These are phyloP conservation scores for Colletotrichum magnum DNA, from an alignment of 2,329 filamentous ascomycete species.

Conservation along the genomic window DNA sequence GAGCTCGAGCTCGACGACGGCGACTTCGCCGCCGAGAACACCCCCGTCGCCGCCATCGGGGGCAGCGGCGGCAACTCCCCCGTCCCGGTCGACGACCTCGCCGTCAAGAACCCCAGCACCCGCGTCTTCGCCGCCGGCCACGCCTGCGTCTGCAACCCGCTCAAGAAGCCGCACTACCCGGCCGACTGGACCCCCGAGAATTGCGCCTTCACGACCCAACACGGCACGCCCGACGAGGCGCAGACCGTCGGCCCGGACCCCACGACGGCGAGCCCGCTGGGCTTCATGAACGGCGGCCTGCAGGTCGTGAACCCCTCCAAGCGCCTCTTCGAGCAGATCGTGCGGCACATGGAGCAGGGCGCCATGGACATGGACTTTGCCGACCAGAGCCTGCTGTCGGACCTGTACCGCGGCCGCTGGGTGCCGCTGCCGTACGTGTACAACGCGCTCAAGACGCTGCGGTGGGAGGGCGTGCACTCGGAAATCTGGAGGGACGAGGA, in stretches of 20 bases:
- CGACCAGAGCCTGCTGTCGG: slow-evolving; percentile 71
- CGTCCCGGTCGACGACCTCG: slow-evolving; percentile 19
- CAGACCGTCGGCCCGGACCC: slow-evolving; percentile 62
- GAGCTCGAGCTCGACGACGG: slow-evolving; percentile 77
- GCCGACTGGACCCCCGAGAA: slow-evolving; percentile 72
- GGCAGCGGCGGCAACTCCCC: slow-evolving; percentile 3
- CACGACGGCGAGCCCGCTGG: slow-evolving; percentile 59
- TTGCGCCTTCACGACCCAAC: slow-evolving; percentile 72
- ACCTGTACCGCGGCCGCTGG: slow-evolving; percentile 70
- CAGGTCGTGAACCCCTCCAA: slow-evolving; percentile 69
- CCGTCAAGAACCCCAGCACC: slow-evolving; percentile 37
- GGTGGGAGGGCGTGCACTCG: slow-evolving; percentile 66
- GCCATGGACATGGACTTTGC: slow-evolving; percentile 68
- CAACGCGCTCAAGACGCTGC: slow-evolving; percentile 74
- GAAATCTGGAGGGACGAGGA: slow-evolving; percentile 70
- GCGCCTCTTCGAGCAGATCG: slow-evolving; percentile 64
- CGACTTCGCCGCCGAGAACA: slow-evolving; percentile 36
- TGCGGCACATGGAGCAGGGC: slow-evolving; percentile 63
- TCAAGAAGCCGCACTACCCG: slow-evolving; percentile 85
- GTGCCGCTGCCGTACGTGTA: slow-evolving; percentile 72
- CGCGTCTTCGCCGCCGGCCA: slow-evolving; percentile 86
- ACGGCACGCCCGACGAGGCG: slow-evolving; percentile 60
- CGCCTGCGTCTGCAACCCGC: slow-evolving; percentile 89
- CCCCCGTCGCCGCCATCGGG: slow-evolving; percentile 32
- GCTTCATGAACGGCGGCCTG: slow-evolving; percentile 70